Evolutionary conservation across 345 rosid genomes (phyloP).

Genomic region (Salix brachista): DNA sequence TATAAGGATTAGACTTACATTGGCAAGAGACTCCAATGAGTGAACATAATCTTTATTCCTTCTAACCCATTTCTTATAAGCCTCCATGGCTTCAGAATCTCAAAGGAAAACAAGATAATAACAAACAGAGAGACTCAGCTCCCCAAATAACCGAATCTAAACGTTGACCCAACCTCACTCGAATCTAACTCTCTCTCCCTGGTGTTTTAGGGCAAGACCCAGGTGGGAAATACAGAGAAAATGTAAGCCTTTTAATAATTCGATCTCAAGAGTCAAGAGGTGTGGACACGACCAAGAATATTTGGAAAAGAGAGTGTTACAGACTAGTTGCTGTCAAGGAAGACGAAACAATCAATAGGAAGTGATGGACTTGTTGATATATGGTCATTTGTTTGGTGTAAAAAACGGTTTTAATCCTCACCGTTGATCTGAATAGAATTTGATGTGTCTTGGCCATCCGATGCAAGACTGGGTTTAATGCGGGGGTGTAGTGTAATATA

Average conservation of each 20-base stretch:
- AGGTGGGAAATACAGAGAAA: background rate
- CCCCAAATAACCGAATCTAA: background rate
- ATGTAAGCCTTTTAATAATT: background rate
- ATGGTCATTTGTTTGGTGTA: background rate
- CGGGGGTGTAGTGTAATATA: background rate
- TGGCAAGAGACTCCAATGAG: constrained; percentile 87
- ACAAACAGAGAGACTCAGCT: background rate
- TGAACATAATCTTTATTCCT: constrained; percentile 79
- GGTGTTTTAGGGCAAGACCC: constrained; percentile 13
- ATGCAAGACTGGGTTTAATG: background rate
- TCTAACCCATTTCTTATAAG: constrained; percentile 86
- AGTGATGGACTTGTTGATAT: background rate
- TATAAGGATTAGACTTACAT: constrained; percentile 44
- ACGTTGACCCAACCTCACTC: background rate
- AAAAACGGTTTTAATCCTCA: background rate
- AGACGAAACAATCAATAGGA: background rate
- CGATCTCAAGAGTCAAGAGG: background rate
- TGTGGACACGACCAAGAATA: background rate
- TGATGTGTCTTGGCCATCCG: background rate
- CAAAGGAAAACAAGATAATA: background rate
- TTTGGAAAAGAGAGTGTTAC: background rate
- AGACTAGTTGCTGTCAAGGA: background rate
- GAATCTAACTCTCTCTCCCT: background rate
- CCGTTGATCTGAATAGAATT: background rate
- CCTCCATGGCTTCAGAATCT: constrained; percentile 58